phyloP scores from a whole-genome alignment of 1,284 basidiomycete species.

The Apiotrichum domesticum region DNA sequence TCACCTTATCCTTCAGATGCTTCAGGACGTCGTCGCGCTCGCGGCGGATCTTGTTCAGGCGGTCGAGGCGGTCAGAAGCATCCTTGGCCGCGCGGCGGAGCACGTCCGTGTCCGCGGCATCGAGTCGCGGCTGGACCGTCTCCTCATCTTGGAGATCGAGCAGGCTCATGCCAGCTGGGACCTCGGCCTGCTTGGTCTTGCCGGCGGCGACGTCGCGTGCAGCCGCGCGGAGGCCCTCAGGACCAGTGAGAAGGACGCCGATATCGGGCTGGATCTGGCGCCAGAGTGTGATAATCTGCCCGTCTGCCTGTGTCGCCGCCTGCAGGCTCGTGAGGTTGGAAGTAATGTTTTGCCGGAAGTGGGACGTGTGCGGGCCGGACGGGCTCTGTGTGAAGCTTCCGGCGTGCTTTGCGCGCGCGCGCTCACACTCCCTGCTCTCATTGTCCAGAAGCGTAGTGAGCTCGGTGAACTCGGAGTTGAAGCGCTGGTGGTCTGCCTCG shows the following conservation, averaged over 20 bases:
- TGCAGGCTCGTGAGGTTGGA: conserved; percentile 68
- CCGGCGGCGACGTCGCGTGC: conserved; percentile 58
- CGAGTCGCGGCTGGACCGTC: conserved; percentile 43
- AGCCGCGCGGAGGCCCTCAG: conserved; percentile 55
- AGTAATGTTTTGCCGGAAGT: conserved; percentile 71
- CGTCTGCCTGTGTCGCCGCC: conserved; percentile 71
- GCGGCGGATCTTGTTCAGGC: conserved; percentile 71
- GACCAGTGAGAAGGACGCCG: conserved; percentile 53
- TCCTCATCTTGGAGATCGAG: conserved; percentile 55
- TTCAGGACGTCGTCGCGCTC: conserved; percentile 82
- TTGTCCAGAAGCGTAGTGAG: conserved; percentile 62
- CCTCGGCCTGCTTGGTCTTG: conserved; percentile 50
- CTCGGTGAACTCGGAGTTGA: conserved; percentile 58
- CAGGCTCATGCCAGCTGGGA: conserved; percentile 34
- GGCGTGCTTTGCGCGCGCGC: conserved; percentile 74
- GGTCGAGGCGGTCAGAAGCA: conserved; percentile 68
- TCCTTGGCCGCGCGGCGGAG: conserved; percentile 65
- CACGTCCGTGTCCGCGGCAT: conserved; percentile 55
- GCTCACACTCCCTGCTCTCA: conserved; percentile 76
- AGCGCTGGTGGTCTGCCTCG: conserved; percentile 57
- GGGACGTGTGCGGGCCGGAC: conserved; percentile 64
- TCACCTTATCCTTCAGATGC: conserved; percentile 73
- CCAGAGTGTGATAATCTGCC: conserved; percentile 71
- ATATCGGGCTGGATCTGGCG: conserved; percentile 64
- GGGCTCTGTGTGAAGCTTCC: conserved; percentile 88